Percentiles rank a stretch among this genome's conserved stretches.
Conservation (phyloP, 2,329 filamentous ascomycete species). For the Xylariaceae sp. region DNA sequence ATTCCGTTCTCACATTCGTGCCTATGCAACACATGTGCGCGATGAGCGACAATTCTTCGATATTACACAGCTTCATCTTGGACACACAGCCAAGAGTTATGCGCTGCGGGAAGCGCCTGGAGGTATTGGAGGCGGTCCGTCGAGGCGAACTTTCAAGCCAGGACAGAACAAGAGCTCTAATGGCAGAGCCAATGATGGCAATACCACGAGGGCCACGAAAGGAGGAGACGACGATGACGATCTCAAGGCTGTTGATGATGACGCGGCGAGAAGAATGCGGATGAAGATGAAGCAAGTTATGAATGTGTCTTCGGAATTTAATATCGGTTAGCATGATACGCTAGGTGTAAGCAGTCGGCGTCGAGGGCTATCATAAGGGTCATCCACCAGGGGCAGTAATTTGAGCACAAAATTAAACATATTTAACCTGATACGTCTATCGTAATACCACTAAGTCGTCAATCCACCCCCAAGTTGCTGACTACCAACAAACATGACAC, state of each 20-base stretch:
- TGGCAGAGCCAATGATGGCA: slow-evolving; percentile 18
- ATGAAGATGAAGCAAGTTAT: slow-evolving; percentile 57
- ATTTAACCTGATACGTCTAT: too few relatives aligned
- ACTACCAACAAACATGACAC: too few relatives aligned
- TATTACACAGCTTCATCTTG: slow-evolving; percentile 84
- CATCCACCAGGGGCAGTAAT: too few relatives aligned
- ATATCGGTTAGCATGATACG: slow-evolving; percentile 48
- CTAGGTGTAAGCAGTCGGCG: too few relatives aligned
- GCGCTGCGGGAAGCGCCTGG: slow-evolving; percentile 83
- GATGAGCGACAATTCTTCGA: slow-evolving; percentile 85
- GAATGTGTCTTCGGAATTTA: slow-evolving; percentile 61
- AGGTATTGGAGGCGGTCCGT: slow-evolving; percentile 64
- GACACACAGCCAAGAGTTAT: slow-evolving; percentile 91
- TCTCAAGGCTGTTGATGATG: slow-evolving; percentile 45
- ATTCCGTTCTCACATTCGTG: slow-evolving; percentile 87
- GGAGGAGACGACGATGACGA: slow-evolving; percentile 29
- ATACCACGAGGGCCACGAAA: slow-evolving; percentile 7
- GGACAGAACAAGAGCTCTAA: slow-evolving; percentile 27
- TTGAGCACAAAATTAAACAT: too few relatives aligned
- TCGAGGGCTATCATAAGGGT: too few relatives aligned
- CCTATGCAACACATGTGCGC: slow-evolving; percentile 89
- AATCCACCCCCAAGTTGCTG: too few relatives aligned
- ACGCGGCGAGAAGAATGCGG: slow-evolving; percentile 60
- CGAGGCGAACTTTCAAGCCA: slow-evolving; percentile 35
- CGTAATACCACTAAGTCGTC: too few relatives aligned